Percentiles rank a stretch among this genome's conserved stretches.
Evolutionary conservation across 441 rosid genomes (phyloP).

Genomic region (Gossypium armourianum): DNA sequence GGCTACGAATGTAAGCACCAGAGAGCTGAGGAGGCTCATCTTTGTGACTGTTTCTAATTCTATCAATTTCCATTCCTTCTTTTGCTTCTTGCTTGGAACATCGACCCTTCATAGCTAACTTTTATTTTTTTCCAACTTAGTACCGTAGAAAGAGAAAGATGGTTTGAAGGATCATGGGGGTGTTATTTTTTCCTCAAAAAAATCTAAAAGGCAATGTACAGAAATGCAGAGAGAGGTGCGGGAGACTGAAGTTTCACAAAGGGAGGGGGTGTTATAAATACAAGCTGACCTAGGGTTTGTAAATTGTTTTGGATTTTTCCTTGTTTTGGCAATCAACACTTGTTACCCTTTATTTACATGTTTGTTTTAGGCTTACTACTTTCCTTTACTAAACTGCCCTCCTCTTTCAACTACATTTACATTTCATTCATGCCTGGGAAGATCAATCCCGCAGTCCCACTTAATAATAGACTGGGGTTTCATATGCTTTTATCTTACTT

Average conservation of each 20-base stretch:
- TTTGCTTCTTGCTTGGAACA: conserved; percentile 34
- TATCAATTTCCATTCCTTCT: conserved; percentile 31
- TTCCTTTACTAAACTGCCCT: conserved; percentile 33
- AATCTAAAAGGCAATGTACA: conserved; percentile 44
- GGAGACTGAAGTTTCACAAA: conserved; percentile 39
- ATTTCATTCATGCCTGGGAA: too few species aligned
- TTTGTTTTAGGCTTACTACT: conserved; percentile 24
- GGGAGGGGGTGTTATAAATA: conserved; percentile 64
- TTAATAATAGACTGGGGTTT: too few species aligned
- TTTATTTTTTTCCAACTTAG: conserved; percentile 3
- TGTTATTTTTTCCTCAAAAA: conserved; percentile 12
- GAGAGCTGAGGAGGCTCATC: conserved; percentile 47
- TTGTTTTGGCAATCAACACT: conserved; percentile 41
- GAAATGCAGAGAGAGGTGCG: conserved; percentile 34
- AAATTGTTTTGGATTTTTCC: conserved; percentile 42
- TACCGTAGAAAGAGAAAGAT: conserved; percentile 14
- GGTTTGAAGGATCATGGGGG: conserved; percentile 19
- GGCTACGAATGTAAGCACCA: conserved; percentile 65
- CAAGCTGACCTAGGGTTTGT: conserved; percentile 34
- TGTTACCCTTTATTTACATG: conserved; percentile 33
- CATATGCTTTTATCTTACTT: too few species aligned
- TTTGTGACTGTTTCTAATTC: conserved; percentile 28
- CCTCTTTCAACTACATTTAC: conserved; percentile 19
- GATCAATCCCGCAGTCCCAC: too few species aligned
- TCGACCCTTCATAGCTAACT: conserved; percentile 34